Evolutionary conservation across 768 basidiomycete genomes (phyloP), one percentile per base, ranked within the genome.

Genomic region (Rickenella mellea): DNA sequence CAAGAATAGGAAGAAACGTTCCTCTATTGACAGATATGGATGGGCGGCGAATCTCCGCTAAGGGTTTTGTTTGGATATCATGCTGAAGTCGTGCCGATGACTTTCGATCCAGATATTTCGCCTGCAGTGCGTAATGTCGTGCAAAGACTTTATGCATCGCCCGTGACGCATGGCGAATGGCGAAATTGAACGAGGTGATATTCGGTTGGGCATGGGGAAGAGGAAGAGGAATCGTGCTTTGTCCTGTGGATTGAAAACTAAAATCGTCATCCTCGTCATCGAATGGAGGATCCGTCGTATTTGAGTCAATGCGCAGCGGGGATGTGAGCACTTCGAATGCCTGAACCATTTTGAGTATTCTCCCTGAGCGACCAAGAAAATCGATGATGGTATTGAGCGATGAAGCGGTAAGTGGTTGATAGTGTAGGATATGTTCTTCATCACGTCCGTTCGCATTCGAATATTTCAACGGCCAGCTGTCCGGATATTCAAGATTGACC

Each of bases 321-420:
- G 77, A 70, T 0, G 86, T 85, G 44, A 88, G 74, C 22, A 83
- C 77, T 50, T 89, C 87, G 52, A 88, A 90, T 1, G 80, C 70
- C 52, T 78, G 75, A 5, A 89, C 71, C 55, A 90, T 70, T 50
- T 74, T 78, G 4, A 82, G 76, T 28, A 83, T 58, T 41, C 78
- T 61, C 10, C 75, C 71, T 14, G 69, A 52, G 7, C 70, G 69
- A 11, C 84, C 85, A 7, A 87, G 70, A 51, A 79, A 69, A 44
- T 86, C 81, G 48, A 91, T 61, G 35, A 76, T 75, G 14, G 78
- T 82, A 59, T 87, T 86, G 29, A 91, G 73, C 1, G 81, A 75
- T 15, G 73, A 56, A 6, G 76, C 79, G 12, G 81, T 76, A 50
- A 83, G 71, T 3, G 68, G 70, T 15, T 27, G 53, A 51, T 33